A percentile compares a stretch with the other conserved stretches of the same genome.
Evolutionary conservation across 495 filamentous ascomycete species (phyloP).

Genomic region (Evernia prunastri): DNA sequence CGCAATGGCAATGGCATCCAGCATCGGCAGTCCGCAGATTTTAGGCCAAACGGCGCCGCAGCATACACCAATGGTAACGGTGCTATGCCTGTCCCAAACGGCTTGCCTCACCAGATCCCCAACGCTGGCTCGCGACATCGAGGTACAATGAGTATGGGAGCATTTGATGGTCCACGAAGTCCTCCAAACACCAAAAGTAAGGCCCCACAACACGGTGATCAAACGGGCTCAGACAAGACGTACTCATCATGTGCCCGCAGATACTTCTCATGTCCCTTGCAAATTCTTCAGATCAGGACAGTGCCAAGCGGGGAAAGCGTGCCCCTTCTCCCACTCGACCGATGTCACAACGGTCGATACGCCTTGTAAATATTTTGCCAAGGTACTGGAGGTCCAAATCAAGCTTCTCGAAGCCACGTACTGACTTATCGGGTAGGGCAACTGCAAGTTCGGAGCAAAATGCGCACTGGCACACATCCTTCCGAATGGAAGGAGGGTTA

Average conservation of each 20-base stretch:
- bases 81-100: constrained; percentile 19
- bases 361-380: constrained; percentile 96
- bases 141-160: constrained; percentile 36
- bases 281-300: constrained; percentile 97
- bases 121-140: constrained; percentile 27
- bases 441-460: constrained; percentile 98
- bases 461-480: constrained; percentile 94
- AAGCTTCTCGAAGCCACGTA: not conserved
- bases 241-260: constrained; percentile 41
- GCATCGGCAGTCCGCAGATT: constrained; percentile 18
- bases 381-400: constrained; percentile 47
- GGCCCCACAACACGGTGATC: constrained; percentile 24
- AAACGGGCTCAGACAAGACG: constrained; percentile 15
- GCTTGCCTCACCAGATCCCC: constrained; percentile 18
- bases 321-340: constrained; percentile 90
- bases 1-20: constrained; percentile 11
- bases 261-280: constrained; percentile 96
- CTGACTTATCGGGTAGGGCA: constrained; percentile 57
- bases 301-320: constrained; percentile 92
- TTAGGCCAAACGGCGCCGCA: constrained; percentile 15
- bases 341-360: constrained; percentile 72
- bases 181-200: constrained; percentile 76
- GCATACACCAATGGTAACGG: constrained; percentile 18
- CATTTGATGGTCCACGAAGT: constrained; percentile 66
- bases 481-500: constrained; percentile 86